Conservation (phyloP, 768 basidiomycete species). For the Chalciporus pseudorubinellus region DNA sequence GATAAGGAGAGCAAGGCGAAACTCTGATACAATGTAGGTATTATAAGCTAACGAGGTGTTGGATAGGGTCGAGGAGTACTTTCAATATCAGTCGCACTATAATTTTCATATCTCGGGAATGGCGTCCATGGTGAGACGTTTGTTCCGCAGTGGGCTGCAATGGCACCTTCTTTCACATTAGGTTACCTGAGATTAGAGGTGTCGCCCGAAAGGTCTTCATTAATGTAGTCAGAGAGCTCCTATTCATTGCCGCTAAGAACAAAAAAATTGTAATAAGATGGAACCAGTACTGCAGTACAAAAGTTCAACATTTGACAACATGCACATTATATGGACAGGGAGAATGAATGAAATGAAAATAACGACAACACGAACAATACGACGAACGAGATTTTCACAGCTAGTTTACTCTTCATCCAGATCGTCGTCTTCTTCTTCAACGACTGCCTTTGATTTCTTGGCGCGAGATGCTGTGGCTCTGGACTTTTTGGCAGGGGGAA, state of each 20-base stretch:
- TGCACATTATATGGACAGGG: slow-evolving; percentile 3
- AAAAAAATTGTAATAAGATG: slow-evolving; percentile 1
- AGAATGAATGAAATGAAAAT: not conserved
- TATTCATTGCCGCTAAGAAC: not conserved
- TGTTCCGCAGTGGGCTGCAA: too few species aligned
- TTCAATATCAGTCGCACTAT: too few species aligned
- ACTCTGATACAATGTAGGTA: slow-evolving; percentile 10
- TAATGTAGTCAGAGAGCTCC: too few species aligned
- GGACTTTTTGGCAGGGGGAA: slow-evolving; percentile 41
- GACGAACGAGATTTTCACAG: not conserved
- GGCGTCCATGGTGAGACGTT: too few species aligned
- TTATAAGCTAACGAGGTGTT: not conserved
- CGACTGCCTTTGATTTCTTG: slow-evolving; percentile 44
- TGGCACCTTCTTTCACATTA: too few species aligned
- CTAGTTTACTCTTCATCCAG: slow-evolving; percentile 24
- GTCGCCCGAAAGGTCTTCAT: too few species aligned
- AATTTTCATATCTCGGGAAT: too few species aligned
- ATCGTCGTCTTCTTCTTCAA: slow-evolving; percentile 45
- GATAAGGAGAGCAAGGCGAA: slow-evolving; percentile 7
- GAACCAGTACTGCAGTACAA: slow-evolving; percentile 6
- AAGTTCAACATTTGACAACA: slow-evolving; percentile 1
- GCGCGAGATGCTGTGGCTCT: slow-evolving; percentile 27
- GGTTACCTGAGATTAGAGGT: too few species aligned
- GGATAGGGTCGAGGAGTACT: too few species aligned
- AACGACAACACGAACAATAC: slow-evolving; percentile 9